Percentiles rank a stretch among this genome's conserved stretches.
These are phyloP conservation scores for Arctium minus DNA, from an alignment of 129 eudicot genomes.

Conservation along the genomic window DNA sequence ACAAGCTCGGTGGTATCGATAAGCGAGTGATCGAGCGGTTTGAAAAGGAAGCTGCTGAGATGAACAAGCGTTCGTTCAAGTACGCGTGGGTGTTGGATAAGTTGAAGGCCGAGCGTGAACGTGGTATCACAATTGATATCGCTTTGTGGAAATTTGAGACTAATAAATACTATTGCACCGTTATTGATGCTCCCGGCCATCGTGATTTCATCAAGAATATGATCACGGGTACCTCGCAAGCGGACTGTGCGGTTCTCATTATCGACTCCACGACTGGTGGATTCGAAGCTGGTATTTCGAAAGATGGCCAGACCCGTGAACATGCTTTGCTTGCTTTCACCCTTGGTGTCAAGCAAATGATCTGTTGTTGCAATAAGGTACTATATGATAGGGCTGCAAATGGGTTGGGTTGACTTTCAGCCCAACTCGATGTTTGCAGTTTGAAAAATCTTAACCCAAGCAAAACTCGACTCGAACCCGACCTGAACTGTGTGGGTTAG, in stretches of 20 bases:
- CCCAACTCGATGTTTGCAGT: too few relatives aligned
- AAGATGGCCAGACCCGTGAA: constrained; percentile 29
- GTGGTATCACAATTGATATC: constrained; percentile 47
- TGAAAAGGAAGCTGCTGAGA: constrained; percentile 43
- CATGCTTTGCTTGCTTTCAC: constrained; percentile 28
- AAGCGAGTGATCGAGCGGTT: constrained; percentile 46
- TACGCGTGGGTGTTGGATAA: constrained; percentile 49
- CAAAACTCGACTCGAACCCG: too few relatives aligned
- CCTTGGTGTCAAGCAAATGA: constrained; percentile 29
- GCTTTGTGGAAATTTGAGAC: constrained; percentile 49
- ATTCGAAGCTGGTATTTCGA: constrained; percentile 23
- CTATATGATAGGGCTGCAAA: too few relatives aligned
- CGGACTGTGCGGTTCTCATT: too few relatives aligned
- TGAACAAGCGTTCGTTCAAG: constrained; percentile 44
- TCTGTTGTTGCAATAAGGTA: not conserved
- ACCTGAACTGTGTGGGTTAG: too few relatives aligned
- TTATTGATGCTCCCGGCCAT: constrained; percentile 48
- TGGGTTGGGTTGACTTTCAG: too few relatives aligned
- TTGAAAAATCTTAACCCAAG: too few relatives aligned
- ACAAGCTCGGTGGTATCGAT: constrained; percentile 46
- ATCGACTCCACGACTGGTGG: too few relatives aligned
- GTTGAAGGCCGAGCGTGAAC: constrained; percentile 49
- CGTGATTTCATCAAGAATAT: not conserved
- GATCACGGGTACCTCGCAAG: too few relatives aligned
- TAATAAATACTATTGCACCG: constrained; percentile 43